phyloP scores from a whole-genome alignment of 1,284 basidiomycete genomes.

The Inonotus hispidus region DNA sequence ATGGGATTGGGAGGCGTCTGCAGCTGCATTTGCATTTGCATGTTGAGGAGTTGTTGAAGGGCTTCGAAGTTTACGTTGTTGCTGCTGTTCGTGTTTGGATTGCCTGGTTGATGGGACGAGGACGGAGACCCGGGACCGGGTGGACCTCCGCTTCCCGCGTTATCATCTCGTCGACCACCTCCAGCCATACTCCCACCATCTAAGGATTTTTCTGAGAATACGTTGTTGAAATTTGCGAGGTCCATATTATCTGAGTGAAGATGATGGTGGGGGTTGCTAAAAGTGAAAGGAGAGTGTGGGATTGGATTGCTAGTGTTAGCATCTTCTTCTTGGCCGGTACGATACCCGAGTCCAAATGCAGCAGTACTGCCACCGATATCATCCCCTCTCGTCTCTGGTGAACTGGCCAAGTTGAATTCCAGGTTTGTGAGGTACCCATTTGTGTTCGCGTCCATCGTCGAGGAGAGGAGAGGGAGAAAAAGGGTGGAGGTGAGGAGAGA shows the following conservation, averaged over 20 bases:
- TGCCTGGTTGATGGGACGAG: no score
- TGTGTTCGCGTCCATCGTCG: background rate
- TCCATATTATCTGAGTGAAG: background rate
- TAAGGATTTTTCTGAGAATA: background rate
- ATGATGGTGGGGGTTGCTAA: background rate
- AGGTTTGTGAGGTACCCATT: background rate
- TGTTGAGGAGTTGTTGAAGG: slow-evolving; percentile 14
- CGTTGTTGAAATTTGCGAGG: background rate
- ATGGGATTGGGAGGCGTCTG: background rate
- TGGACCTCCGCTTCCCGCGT: background rate
- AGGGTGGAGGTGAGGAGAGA: background rate
- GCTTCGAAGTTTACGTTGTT: slow-evolving; percentile 14
- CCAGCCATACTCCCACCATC: background rate
- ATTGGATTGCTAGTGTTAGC: background rate
- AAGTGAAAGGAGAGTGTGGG: background rate
- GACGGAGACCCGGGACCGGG: no score
- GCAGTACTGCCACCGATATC: background rate
- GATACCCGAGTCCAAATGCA: background rate
- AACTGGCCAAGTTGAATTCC: background rate
- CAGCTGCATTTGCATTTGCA: slow-evolving; percentile 9
- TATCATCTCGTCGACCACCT: background rate
- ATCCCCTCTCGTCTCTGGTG: background rate
- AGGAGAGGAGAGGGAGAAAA: background rate
- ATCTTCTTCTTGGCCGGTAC: background rate
- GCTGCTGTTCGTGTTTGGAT: background rate